Base-by-base conservation (phyloP, 2,329 filamentous ascomycete species). In the Colletotrichum godetiae region DNA sequence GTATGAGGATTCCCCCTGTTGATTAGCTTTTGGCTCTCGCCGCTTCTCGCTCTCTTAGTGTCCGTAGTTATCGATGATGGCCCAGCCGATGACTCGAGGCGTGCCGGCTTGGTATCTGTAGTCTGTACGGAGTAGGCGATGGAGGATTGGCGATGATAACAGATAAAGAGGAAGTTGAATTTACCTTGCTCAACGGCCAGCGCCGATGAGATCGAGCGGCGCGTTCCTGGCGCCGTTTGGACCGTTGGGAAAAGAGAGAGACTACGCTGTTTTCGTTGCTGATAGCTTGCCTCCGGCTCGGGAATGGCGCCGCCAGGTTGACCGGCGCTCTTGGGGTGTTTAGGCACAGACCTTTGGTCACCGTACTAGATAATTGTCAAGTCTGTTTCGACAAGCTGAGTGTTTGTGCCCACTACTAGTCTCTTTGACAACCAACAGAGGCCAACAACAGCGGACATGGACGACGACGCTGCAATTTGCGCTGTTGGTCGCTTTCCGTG, bases 121-220 rank as follows among this genome's bases (percentile, higher is more conserved):
- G 27, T 42, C 37, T 42, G 37, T 42, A n/a, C n/a, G n/a, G n/a
- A n/a, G n/a, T n/a, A 29, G 5, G 11, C 37, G 3, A 22, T 35
- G 31, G 27, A n/a, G 46, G 24, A 37, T 27, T 27, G 15, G 60
- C 19, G 60, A 19, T 31, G 6, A 22, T 64, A 10, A 31, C 13
- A 11, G 22, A 8, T 22, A 27, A 7, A 29, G 53, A 49, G 42
- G 42, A 49, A 31, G 60, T 52, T 8, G 60, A 13, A 49, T 37
- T 35, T 37, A 58, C 70, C 70, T 69, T 65, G 66, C 66, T 53
- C 37, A 69, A 64, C 15, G 53, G 66, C 53, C 66, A 59, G 58
- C 66, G 69, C 59, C 68, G 29, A 58, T 52, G 65, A 15, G 7
- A 56, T 58, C 42, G 42, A 33, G 55, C 49, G 55, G 61, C 61